These are phyloP conservation scores for Penicillium rolfsii DNA, from an alignment of 2,329 filamentous ascomycete species.

Conservation along the genomic window DNA sequence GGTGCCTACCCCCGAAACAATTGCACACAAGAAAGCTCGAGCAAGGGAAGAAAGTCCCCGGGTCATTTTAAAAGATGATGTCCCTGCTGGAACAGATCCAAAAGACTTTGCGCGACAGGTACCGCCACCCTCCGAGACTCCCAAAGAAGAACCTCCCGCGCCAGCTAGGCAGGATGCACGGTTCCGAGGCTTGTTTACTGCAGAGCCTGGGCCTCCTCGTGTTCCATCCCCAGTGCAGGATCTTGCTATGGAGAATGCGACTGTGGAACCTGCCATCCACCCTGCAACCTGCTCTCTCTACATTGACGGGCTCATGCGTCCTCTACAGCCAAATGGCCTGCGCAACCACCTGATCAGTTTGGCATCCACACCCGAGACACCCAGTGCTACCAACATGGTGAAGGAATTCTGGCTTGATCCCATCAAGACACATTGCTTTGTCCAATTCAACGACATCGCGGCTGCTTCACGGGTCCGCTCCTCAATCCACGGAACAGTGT, in stretches of 20 bases:
- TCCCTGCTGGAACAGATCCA: constrained; percentile 14
- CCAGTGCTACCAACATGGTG: constrained; percentile 60
- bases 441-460: constrained; percentile 67
- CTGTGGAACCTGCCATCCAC: constrained; percentile 65
- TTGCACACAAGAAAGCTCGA: constrained; percentile 60
- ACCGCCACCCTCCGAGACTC: constrained; percentile 19
- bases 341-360: constrained; percentile 70
- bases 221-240: constrained; percentile 34
- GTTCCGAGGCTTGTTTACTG: constrained; percentile 54
- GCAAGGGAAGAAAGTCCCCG: constrained; percentile 47
- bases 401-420: constrained; percentile 76
- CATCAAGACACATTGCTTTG: constrained; percentile 87
- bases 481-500: constrained; percentile 75
- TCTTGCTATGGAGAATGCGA: constrained; percentile 39
- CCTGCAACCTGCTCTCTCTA: constrained; percentile 78
- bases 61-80: constrained; percentile 38
- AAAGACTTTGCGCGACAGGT: constrained; percentile 27
- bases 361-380: constrained; percentile 61
- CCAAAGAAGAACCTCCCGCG: constrained; percentile 20
- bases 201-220: constrained; percentile 30
- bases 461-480: constrained; percentile 77
- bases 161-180: constrained; percentile 48
- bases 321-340: constrained; percentile 70
- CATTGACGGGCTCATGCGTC: constrained; percentile 87
- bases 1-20: constrained; percentile 57